Percentiles rank a stretch among this genome's conserved stretches.
Evolutionary conservation across 1,284 basidiomycete genomes (phyloP).

Genomic region (Heliocybe sulcata): DNA sequence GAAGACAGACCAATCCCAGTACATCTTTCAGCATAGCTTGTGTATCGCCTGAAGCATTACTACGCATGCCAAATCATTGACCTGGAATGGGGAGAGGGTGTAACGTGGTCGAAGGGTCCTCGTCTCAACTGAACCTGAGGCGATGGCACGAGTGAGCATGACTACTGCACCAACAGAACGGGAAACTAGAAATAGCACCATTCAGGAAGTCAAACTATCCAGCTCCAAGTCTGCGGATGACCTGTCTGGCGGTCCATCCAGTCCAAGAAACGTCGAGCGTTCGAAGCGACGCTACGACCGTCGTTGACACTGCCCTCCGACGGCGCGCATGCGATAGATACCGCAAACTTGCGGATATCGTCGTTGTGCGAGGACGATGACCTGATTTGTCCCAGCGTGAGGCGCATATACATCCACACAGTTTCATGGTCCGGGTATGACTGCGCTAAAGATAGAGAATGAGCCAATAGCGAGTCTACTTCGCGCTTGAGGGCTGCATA

Average conservation of each 20-base stretch:
- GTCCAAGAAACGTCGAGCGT: neutral
- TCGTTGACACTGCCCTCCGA: neutral
- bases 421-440: constrained; percentile 48
- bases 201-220: no score
- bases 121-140: no score
- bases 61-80: no score
- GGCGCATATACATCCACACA: constrained; percentile 53
- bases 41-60: no score
- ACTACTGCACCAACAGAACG: no score
- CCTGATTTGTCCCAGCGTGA: constrained; percentile 1
- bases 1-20: no score
- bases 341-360: neutral
- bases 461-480: constrained; percentile 12
- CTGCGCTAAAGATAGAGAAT: constrained; percentile 39
- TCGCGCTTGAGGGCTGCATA: neutral
- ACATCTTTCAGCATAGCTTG: no score
- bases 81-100: no score
- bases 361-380: neutral
- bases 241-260: neutral
- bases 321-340: neutral
- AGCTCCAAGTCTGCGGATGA: no score
- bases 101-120: no score
- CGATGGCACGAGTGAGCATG: no score
- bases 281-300: neutral
- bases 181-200: no score